Base-by-base conservation (phyloP, 805 yeast genomes). In the Yarrowia sp. region DNA sequence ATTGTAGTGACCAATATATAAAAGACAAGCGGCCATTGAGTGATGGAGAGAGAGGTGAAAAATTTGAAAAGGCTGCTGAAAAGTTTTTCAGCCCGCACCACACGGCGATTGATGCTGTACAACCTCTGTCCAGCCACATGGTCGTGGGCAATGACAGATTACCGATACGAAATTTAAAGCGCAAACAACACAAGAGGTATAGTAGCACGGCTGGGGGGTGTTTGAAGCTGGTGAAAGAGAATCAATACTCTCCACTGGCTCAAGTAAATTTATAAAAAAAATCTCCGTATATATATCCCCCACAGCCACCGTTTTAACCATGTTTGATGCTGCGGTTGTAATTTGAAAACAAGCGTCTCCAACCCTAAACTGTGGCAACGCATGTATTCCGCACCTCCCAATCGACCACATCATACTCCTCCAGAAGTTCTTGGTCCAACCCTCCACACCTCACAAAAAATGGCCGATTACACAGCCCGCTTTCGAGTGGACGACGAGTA, bases 321-420 rank as follows among this genome's bases (percentile, higher is more conserved):
- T n/a, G n/a, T n/a, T n/a, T n/a, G n/a, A n/a, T n/a, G n/a, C n/a
- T n/a, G n/a, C n/a, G n/a, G n/a, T 7, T 4, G 48, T 28, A 43
- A 43, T 43, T 43, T 43, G 48, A 44, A 44, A 44, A 44, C 48
- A 44, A 44, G 35, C n/a, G 35, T n/a, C 8, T 14, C 38, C 58
- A 55, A 55, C 61, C 61, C 61, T 55, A 55, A 55, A 55, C 47
- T 41, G 61, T 55, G 61, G 61, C 61, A 55, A 55, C 47, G 61
- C 61, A 55, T 55, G 61, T 55, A 39, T 28, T 31, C 61, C 38
- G 45, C 61, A 55, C 61, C 61, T 55, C 61, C 61, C 61, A 55
- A 55, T 41, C 47, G 47, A 31, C 47, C 61, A 55, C 47, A 55
- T 51, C 47, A 55, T 39, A 47, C 39, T 8, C 17, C 8, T 17